Conservation (phyloP, 441 rosid genomes). For the Pelargonium cotyledonis region DNA sequence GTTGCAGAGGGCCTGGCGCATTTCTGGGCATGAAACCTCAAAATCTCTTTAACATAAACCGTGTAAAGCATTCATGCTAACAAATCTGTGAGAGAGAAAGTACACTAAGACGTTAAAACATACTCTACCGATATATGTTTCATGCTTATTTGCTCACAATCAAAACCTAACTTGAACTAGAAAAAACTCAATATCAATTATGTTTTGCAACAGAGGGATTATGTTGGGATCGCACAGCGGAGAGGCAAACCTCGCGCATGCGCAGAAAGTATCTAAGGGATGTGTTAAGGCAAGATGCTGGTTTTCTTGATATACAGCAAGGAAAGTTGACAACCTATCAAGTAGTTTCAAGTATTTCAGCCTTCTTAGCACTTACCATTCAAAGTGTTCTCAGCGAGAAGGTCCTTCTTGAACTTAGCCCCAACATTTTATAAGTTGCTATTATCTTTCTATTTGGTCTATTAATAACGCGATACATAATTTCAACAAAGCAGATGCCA, state of each 20-base stretch:
- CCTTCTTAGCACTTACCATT: conserved; percentile 15
- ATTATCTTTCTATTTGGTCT: too few relatives aligned
- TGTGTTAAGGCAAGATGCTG: conserved; percentile 21
- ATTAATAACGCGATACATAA: too few relatives aligned
- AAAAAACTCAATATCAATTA: too few relatives aligned
- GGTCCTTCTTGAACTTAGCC: not conserved
- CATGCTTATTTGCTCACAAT: not conserved
- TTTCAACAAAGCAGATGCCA: conserved; percentile 15
- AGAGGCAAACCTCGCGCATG: conserved; percentile 13
- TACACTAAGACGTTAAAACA: too few relatives aligned
- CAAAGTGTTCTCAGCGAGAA: conserved; percentile 24
- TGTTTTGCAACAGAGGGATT: conserved; percentile 22
- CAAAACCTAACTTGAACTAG: not conserved
- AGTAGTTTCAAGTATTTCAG: conserved; percentile 18
- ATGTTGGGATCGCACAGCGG: conserved; percentile 22
- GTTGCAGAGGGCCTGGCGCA: conserved; percentile 19
- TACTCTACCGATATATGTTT: too few relatives aligned
- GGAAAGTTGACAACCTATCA: conserved; percentile 9
- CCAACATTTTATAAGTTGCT: not conserved
- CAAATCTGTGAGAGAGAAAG: too few relatives aligned
- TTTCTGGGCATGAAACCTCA: conserved; percentile 11
- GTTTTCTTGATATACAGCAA: conserved; percentile 17
- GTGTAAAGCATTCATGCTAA: too few relatives aligned
- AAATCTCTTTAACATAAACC: not conserved
- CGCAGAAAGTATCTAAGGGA: conserved; percentile 17